phyloP scores from a whole-genome alignment of 2,329 filamentous ascomycete species.

The Microcyclospora tardicrescens region DNA sequence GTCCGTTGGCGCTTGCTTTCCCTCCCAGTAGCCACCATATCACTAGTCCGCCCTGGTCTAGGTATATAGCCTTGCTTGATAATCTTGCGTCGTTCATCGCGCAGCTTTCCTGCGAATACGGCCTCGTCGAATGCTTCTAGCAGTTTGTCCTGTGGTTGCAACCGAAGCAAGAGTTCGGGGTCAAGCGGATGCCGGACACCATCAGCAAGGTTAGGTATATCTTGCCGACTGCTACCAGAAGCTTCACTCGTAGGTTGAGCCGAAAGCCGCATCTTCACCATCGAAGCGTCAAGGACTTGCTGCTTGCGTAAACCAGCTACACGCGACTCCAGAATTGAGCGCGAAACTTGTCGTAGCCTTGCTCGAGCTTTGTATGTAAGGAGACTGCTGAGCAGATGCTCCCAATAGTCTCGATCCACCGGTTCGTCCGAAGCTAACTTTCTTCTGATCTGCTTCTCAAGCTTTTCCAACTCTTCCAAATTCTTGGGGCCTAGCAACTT shows the following conservation, averaged over 20 bases:
- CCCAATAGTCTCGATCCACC: slow-evolving; percentile 97
- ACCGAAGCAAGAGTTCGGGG: slow-evolving; percentile 52
- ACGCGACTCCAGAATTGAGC: slow-evolving; percentile 59
- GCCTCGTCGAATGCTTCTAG: slow-evolving; percentile 46
- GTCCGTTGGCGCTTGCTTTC: slow-evolving; percentile 14
- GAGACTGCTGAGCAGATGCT: slow-evolving; percentile 73
- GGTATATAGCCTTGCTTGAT: slow-evolving; percentile 57
- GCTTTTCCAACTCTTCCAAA: slow-evolving; percentile 68
- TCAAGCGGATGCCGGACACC: slow-evolving; percentile 33
- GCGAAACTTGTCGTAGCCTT: slow-evolving; percentile 64
- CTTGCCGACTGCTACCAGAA: too few relatives aligned
- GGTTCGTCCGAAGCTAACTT: slow-evolving; percentile 83
- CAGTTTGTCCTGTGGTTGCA: slow-evolving; percentile 50
- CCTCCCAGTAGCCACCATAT: neutral
- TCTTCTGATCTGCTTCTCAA: slow-evolving; percentile 74
- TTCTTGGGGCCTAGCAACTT: slow-evolving; percentile 74
- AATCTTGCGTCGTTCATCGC: slow-evolving; percentile 47
- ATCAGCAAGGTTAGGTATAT: neutral
- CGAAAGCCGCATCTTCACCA: slow-evolving; percentile 26
- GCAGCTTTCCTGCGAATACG: slow-evolving; percentile 44
- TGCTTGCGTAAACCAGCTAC: slow-evolving; percentile 52
- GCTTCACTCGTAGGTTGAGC: slow-evolving; percentile 10
- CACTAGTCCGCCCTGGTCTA: slow-evolving; percentile 30
- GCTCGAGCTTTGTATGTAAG: slow-evolving; percentile 86
- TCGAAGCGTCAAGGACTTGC: slow-evolving; percentile 53